Base-by-base conservation (phyloP, 768 basidiomycete species). In the Podaxis mareebaensis region DNA sequence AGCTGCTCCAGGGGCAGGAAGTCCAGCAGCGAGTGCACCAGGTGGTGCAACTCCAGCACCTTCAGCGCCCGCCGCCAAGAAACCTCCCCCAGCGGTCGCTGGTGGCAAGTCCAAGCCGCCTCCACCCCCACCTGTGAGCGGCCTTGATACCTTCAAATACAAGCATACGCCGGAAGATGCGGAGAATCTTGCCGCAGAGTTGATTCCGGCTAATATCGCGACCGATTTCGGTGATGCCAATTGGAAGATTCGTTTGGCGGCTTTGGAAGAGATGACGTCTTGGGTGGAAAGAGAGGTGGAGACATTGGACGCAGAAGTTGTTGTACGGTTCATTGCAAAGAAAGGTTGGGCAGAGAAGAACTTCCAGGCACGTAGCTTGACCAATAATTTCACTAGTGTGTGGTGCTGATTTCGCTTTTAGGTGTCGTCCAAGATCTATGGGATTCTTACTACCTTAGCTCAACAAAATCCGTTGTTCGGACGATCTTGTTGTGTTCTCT, bases 341-440 rank as follows among this genome's bases (percentile, higher is more conserved):
- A 94, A 92, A 66, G 95, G 96, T 2, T 98, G 95, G 95, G 85
- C 82, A n/a, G 97, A 99, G 78, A 99, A 97, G 81, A 99, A 99
- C 70, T 99, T 99, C 68, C 96, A 99, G 79, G 96, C 92, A 64
- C 61, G 75, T 70, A 5, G 33, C 24, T 30, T 12, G 55, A 46
- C n/a, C 49, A 17, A 20, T 39, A 56, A 22, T 61, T 51, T 64
- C 24, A 28, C 22, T n/a, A 12, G 42, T 44, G 22, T 28, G 13
- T 13, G 55, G 36, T 51, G 52, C 40, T 63, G 46, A 60, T 8
- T 49, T 65, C 36, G 48, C 39, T 33, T 56, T 26, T 59, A 98
- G 95, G 96, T 99, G 52, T 95, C 93, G 5, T 81, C 89, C 15
- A 98, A 96, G 74, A 74, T 98, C 55, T 99, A 95, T 74, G 87